Evolutionary conservation across 306 rosid species (phyloP).

Genomic region (Quercus rubra): DNA sequence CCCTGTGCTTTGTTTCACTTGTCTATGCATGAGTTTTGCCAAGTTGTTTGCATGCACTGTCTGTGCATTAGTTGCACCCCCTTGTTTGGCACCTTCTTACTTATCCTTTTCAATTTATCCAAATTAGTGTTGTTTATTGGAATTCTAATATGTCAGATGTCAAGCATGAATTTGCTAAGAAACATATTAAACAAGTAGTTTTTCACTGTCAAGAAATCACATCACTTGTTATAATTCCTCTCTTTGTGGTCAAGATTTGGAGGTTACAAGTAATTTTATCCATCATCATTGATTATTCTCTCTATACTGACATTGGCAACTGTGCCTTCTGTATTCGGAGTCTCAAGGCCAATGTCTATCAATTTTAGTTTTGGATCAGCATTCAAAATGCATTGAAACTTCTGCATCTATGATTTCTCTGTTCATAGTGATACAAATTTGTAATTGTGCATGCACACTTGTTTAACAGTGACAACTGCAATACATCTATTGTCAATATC

Average conservation of each 20-base stretch:
- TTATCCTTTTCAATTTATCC: not conserved
- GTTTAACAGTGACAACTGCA: constrained; percentile 63
- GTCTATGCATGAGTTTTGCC: not conserved
- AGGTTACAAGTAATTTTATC: too few species aligned
- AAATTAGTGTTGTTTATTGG: not conserved
- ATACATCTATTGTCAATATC: constrained; percentile 67
- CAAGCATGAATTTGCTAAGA: not conserved
- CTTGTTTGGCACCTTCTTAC: not conserved
- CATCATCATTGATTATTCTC: not conserved
- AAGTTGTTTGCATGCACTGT: not conserved
- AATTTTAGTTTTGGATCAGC: not conserved
- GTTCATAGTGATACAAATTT: not conserved
- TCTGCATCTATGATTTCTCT: not conserved
- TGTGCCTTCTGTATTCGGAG: not conserved
- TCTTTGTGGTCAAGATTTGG: too few species aligned
- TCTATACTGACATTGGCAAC: not conserved
- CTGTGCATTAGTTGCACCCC: not conserved
- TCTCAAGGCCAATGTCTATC: not conserved
- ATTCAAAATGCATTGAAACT: not conserved
- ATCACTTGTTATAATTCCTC: not conserved
- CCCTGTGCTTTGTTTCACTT: not conserved
- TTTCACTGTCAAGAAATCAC: not conserved
- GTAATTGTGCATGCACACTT: constrained; percentile 2
- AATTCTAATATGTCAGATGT: not conserved
- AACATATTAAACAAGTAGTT: not conserved